Evolutionary conservation across 192 early-diverging fungal genomes (phyloP), one percentile per base, ranked within the genome.

Genomic region (Geosiphon pyriformis): DNA sequence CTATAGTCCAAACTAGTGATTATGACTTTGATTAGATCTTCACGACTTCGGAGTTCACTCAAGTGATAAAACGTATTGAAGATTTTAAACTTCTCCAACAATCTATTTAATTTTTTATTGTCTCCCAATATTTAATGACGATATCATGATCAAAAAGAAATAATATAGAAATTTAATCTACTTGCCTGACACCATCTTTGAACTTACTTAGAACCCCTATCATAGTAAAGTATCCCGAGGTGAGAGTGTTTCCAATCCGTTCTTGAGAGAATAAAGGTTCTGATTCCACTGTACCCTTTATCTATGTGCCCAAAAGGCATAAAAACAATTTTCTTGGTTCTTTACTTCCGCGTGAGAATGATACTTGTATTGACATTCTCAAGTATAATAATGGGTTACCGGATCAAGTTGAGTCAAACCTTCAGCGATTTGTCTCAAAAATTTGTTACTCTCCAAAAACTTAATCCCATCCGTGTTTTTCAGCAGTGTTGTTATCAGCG

Each of bases 61-160:
- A 94, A 64, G 31, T 85, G 84, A 61, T 93, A 94, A 61, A 84
- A 89, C 18, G 88, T 73, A 53, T 84, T 88, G 72, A 90, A 93
- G 27, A 94, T 86, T 42, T 86, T 86, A 73, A 89, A 92, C 53
- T 83, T 82, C 67, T 92, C 87, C 23, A 91, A 67, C 15, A 90
- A 57, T 31, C 76, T 77, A 54, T n/a, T n/a, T n/a, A n/a, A n/a
- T n/a, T n/a, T n/a, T n/a, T n/a, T n/a, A n/a, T n/a, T n/a, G n/a
- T n/a, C n/a, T n/a, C n/a, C n/a, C n/a, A n/a, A n/a, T n/a, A n/a
- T n/a, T n/a, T n/a, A n/a, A 54, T 12, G 18, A 54, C 8, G 8
- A n/a, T 23, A 54, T 54, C 52, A 7, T 42, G 15, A 42, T 42
- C 37, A 10, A 6, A 42, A 42, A 42, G 15, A 6, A 6, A 42